phyloP scores from a whole-genome alignment of 2,329 filamentous ascomycete species.

The Penicillium sp. region DNA sequence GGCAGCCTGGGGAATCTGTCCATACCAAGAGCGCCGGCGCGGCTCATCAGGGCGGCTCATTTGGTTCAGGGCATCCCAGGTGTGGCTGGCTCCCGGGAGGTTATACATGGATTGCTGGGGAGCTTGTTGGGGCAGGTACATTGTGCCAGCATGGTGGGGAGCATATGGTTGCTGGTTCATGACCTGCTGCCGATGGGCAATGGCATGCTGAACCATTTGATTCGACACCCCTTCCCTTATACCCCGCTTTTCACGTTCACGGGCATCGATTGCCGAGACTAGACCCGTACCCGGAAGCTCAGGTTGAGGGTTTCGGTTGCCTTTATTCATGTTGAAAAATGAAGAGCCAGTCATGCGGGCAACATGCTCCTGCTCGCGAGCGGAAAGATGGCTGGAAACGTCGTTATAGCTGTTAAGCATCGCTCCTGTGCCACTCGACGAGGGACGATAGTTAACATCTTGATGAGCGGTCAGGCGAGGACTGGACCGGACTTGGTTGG shows the following conservation, averaged over 20 bases:
- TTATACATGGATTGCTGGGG: slow-evolving; percentile 33
- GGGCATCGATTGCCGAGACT: slow-evolving; percentile 71
- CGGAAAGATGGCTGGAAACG: slow-evolving; percentile 62
- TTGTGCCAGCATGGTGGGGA: slow-evolving; percentile 13
- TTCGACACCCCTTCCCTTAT: slow-evolving; percentile 65
- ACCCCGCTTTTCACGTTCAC: slow-evolving; percentile 70
- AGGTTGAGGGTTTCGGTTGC: slow-evolving; percentile 49
- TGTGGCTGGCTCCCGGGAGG: slow-evolving; percentile 33
- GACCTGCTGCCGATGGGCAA: slow-evolving; percentile 58
- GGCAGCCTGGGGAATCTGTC: slow-evolving; percentile 25
- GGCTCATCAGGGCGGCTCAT: slow-evolving; percentile 28
- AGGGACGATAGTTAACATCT: slow-evolving; percentile 28
- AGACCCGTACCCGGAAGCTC: slow-evolving; percentile 55
- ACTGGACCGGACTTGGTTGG: slow-evolving; percentile 28
- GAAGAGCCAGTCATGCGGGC: slow-evolving; percentile 74
- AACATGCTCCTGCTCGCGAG: slow-evolving; percentile 83
- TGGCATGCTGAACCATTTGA: slow-evolving; percentile 67
- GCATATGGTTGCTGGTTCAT: slow-evolving; percentile 36
- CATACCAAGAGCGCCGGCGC: slow-evolving; percentile 33
- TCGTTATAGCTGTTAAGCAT: slow-evolving; percentile 49
- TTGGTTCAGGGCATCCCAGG: slow-evolving; percentile 36
- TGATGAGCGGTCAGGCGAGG: slow-evolving; percentile 30
- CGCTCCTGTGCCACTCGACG: slow-evolving; percentile 55
- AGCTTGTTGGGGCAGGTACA: slow-evolving; percentile 18
- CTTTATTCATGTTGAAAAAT: slow-evolving; percentile 61